These are phyloP conservation scores for Fonsecaea erecta DNA, from an alignment of 2,329 filamentous ascomycete species.

Conservation along the genomic window DNA sequence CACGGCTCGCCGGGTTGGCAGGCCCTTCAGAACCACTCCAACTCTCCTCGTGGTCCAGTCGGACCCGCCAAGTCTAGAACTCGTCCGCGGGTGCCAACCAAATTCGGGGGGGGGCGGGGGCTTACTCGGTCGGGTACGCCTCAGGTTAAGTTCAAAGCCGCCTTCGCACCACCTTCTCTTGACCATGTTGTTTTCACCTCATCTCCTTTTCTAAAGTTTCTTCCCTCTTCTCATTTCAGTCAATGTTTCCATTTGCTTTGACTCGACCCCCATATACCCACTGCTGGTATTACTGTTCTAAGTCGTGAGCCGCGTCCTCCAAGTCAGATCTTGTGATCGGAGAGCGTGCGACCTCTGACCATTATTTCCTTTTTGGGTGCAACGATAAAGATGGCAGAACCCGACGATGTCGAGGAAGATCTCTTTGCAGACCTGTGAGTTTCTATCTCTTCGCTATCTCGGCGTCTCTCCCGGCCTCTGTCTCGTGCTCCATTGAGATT, in stretches of 20 bases:
- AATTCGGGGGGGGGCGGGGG: not conserved
- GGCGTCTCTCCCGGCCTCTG: not conserved
- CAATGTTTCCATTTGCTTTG: not conserved
- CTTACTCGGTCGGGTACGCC: not conserved
- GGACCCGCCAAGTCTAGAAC: not conserved
- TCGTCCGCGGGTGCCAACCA: not conserved
- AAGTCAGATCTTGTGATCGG: not conserved
- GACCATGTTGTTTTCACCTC: not conserved
- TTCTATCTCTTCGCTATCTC: conserved; percentile 17
- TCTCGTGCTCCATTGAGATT: conserved; percentile 17
- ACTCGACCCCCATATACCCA: not conserved
- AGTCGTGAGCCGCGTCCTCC: not conserved
- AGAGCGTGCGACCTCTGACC: not conserved
- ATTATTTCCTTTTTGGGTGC: not conserved
- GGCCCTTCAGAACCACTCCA: no score
- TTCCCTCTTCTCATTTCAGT: not conserved
- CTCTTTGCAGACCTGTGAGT: conserved; percentile 93
- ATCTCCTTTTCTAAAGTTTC: not conserved
- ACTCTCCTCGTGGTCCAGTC: not conserved
- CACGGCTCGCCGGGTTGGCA: not conserved
- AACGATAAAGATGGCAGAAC: conserved; percentile 32
- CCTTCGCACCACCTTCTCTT: not conserved
- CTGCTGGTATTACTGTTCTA: not conserved
- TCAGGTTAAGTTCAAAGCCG: not conserved
- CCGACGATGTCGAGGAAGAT: conserved; percentile 86